A percentile compares a stretch with the other conserved stretches of the same genome.
phyloP scores from a whole-genome alignment of 768 basidiomycete species.

The Dacryopinax primogenitus region DNA sequence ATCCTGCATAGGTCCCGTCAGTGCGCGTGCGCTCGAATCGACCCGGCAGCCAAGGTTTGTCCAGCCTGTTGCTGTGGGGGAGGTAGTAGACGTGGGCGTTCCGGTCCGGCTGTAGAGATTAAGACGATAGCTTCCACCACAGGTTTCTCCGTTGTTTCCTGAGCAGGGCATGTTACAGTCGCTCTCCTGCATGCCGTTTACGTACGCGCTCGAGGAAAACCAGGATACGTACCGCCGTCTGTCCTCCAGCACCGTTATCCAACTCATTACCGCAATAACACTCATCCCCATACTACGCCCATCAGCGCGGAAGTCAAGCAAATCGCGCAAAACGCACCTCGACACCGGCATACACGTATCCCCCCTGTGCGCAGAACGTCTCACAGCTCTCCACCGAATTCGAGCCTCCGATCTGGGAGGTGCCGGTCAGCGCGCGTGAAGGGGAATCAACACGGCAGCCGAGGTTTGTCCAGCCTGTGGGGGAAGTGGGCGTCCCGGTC shows the following conservation, averaged over 20 bases:
- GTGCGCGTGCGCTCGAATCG: not conserved
- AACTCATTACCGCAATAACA: too few species aligned
- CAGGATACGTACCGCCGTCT: too few species aligned
- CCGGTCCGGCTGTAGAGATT: not conserved
- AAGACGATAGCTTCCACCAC: not conserved
- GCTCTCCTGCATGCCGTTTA: too few species aligned
- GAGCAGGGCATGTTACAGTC: not conserved
- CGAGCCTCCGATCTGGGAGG: not conserved
- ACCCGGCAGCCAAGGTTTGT: not conserved
- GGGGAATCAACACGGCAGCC: not conserved
- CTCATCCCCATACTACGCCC: too few species aligned
- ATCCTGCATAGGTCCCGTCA: not conserved
- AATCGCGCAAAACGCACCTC: conserved; percentile 8
- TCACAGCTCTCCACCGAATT: conserved; percentile 10
- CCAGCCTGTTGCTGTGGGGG: too few species aligned
- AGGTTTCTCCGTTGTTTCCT: not conserved
- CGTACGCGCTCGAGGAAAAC: too few species aligned
- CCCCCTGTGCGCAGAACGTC: not conserved
- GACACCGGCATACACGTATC: conserved; percentile 11
- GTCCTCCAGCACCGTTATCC: too few species aligned
- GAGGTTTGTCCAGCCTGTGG: not conserved
- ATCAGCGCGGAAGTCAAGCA: too few species aligned
- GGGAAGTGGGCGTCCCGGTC: not conserved
- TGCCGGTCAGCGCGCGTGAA: conserved; percentile 3
- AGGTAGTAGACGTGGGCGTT: not conserved